These are phyloP conservation scores for Cucumis cinereus DNA, from an alignment of 306 rosid genomes.

Conservation along the genomic window DNA sequence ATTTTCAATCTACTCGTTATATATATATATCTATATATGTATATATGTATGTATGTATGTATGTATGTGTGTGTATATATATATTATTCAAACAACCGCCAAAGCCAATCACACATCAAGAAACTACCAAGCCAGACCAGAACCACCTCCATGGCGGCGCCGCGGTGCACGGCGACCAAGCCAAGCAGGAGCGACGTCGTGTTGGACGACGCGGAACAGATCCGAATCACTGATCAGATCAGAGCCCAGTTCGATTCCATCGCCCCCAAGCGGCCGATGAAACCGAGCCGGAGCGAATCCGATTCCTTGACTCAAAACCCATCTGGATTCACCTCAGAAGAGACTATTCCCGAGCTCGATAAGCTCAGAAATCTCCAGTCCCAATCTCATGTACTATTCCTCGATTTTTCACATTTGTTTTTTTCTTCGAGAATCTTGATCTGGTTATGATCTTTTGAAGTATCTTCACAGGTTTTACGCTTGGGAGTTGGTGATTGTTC, in stretches of 20 bases:
- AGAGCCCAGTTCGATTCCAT: slow-evolving; percentile 49
- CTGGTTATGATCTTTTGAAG: background rate
- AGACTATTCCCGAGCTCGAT: slow-evolving; percentile 40
- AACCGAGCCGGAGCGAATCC: slow-evolving; percentile 69
- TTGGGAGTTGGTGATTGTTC: slow-evolving; percentile 12
- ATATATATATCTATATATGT: no score
- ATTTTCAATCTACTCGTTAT: no score
- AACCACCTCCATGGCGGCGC: slow-evolving; percentile 27
- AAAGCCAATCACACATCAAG: background rate
- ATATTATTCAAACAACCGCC: background rate
- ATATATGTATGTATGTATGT: no score
- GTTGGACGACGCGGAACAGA: slow-evolving; percentile 38
- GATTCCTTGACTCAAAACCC: slow-evolving; percentile 13
- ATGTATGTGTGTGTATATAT: no score
- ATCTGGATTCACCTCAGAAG: background rate
- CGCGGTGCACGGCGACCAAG: slow-evolving; percentile 27
- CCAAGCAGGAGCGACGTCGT: slow-evolving; percentile 74
- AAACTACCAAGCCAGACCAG: background rate
- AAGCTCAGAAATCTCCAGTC: slow-evolving; percentile 48
- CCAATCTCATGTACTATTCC: slow-evolving; percentile 21
- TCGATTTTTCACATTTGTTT: background rate
- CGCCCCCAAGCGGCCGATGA: slow-evolving; percentile 42
- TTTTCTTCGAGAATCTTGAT: background rate
- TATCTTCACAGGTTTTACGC: slow-evolving; percentile 5
- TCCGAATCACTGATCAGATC: slow-evolving; percentile 35